A percentile compares a stretch with the other conserved stretches of the same genome.
phyloP scores from a whole-genome alignment of 1,284 basidiomycete genomes.

The Malassezia obtusa region DNA sequence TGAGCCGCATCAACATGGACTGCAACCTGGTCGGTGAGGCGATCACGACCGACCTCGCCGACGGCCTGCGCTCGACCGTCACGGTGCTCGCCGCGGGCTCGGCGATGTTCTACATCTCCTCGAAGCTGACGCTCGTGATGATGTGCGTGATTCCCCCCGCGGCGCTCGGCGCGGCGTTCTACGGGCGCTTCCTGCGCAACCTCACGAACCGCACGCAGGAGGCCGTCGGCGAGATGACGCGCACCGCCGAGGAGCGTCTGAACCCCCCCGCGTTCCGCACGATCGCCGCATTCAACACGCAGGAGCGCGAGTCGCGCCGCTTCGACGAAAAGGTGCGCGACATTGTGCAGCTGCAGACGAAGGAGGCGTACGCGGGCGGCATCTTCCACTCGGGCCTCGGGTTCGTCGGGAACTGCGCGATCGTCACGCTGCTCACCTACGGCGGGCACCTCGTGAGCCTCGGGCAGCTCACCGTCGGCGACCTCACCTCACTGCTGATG shows the following conservation, averaged over 20 bases:
- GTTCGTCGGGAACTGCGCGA: conserved; percentile 85
- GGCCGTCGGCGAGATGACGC: conserved; percentile 82
- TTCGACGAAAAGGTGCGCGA: conserved; percentile 56
- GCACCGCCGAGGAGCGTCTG: conserved; percentile 77
- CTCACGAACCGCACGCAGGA: conserved; percentile 87
- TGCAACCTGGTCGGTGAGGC: conserved; percentile 90
- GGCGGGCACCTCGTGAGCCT: conserved; percentile 81
- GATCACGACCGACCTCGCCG: conserved; percentile 51
- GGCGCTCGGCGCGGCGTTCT: conserved; percentile 88
- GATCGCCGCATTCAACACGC: conserved; percentile 76
- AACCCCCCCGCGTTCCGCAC: conserved; percentile 70
- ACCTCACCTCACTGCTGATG: conserved; percentile 62
- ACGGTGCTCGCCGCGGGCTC: conserved; percentile 57
- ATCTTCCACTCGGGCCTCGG: conserved; percentile 81
- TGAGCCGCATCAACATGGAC: conserved; percentile 82
- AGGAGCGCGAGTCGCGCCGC: conserved; percentile 59
- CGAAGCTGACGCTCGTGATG: conserved; percentile 82
- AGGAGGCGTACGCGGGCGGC: conserved; percentile 80
- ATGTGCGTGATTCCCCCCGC: conserved; percentile 87
- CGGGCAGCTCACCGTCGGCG: conserved; percentile 63
- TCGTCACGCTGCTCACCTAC: conserved; percentile 80
- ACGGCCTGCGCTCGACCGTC: conserved; percentile 34
- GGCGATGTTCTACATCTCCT: conserved; percentile 92
- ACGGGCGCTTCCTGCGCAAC: conserved; percentile 85
- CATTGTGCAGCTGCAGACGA: conserved; percentile 68